These are phyloP conservation scores for Populus trichocarpa DNA, from an alignment of 441 rosid genomes.

Conservation along the genomic window DNA sequence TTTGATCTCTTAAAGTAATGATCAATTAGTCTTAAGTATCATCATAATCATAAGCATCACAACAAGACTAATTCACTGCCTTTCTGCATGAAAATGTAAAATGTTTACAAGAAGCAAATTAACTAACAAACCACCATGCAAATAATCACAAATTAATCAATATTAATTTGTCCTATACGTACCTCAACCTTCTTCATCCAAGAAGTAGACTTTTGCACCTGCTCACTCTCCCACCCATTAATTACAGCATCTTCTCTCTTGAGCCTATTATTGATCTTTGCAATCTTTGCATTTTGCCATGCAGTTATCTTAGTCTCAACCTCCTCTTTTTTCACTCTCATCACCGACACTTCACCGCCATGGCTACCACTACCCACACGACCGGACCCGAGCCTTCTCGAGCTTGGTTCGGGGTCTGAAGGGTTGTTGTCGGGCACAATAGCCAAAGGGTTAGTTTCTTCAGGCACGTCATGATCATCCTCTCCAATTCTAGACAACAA, in stretches of 20 bases:
- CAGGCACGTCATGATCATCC: constrained; percentile 29
- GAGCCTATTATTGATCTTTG: constrained; percentile 80
- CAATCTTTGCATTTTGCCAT: constrained; percentile 83
- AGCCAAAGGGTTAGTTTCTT: constrained; percentile 82
- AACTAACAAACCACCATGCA: background rate
- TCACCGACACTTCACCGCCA: constrained; percentile 46
- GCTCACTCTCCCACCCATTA: constrained; percentile 85
- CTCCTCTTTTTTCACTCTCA: constrained; percentile 86
- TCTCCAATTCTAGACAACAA: constrained; percentile 67
- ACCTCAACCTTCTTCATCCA: constrained; percentile 97
- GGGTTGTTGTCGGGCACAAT: constrained; percentile 64
- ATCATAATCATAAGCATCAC: background rate
- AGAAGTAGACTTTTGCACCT: constrained; percentile 65
- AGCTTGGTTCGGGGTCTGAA: constrained; percentile 18
- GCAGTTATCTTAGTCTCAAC: constrained; percentile 84
- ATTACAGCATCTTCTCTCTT: constrained; percentile 90
- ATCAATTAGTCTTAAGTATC: background rate
- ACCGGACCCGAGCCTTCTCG: constrained; percentile 25
- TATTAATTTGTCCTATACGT: background rate
- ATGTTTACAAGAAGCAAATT: background rate
- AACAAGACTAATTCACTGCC: background rate
- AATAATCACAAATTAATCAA: background rate
- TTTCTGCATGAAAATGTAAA: background rate
- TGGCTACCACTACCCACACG: constrained; percentile 9
- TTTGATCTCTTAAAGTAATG: background rate